Base-by-base conservation (phyloP, 2,329 filamentous ascomycete species). In the Xylaria sp. region DNA sequence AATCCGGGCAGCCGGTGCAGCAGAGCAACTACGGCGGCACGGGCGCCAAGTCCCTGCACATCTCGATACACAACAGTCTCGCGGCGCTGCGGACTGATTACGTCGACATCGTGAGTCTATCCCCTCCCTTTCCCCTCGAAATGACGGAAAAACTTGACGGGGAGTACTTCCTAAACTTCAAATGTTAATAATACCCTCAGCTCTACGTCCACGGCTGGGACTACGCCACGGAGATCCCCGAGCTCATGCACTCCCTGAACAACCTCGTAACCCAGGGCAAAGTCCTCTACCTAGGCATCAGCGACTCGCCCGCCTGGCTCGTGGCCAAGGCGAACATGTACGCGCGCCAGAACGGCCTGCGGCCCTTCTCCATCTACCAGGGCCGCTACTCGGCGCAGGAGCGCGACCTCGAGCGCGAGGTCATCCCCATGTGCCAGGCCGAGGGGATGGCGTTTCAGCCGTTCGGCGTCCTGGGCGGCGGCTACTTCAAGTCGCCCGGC, bases 331-430 rank as follows among this genome's bases (percentile, higher is more conserved):
- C 82, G 3, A 87, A 86, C 64, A 90, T 74, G 88, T 89, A 15
- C 84, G 87, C 52, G 80, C 85, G 68, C 2, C 58, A 57, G 12
- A 84, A 89, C 70, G 86, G 85, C 37, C 80, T 90, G 48, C 82
- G 84, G 15, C 85, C 81, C 23, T 90, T 90, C 80, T 81, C 79
- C 48, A 85, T 90, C 52, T 91, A 90, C 77, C 89, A 91, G 78
- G 89, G 89, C 20, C 81, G 79, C 20, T 91, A 87, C 87, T 84
- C 80, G 25, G 86, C 86, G 15, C 82, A 84, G 0, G 74, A 82
- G 25, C 83, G 89, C 3, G 89, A 91, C 75, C 84, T 89, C 46
- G 87, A 89, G 76, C 81, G 86, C 18, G 87, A 88, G 15, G 86
- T 89, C 70, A 81, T 90, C 18, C 87, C 86, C 15, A 89, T 90